Percentiles rank a stretch among this genome's conserved stretches.
Evolutionary conservation across 1,139 yeast genomes (phyloP).

Genomic region (Hyphopichia wangnamkhiaoensis): DNA sequence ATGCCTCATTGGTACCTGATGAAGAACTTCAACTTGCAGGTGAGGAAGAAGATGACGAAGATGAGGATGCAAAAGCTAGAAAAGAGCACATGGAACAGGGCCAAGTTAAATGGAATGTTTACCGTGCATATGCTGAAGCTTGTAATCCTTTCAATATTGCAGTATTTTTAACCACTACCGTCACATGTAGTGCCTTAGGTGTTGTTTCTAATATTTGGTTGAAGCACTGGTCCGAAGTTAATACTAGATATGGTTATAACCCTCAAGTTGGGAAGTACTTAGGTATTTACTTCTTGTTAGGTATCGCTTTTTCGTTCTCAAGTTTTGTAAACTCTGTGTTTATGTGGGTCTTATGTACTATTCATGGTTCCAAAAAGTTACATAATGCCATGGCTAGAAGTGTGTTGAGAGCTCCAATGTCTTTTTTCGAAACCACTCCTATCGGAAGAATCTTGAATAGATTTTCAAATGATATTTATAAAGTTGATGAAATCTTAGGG

Average conservation of each 20-base stretch:
- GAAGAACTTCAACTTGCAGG: conserved; percentile 36
- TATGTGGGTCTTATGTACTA: conserved; percentile 82
- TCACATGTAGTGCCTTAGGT: conserved; percentile 53
- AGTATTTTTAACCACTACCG: conserved; percentile 52
- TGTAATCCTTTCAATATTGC: conserved; percentile 75
- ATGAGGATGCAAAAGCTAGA: conserved; percentile 44
- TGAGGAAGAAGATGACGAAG: conserved; percentile 45
- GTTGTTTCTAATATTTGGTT: conserved; percentile 76
- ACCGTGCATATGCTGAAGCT: conserved; percentile 80
- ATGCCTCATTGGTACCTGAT: conserved; percentile 51
- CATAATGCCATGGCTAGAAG: conserved; percentile 79
- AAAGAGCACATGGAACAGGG: conserved; percentile 91
- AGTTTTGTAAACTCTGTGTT: conserved; percentile 67
- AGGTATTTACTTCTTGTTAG: conserved; percentile 74
- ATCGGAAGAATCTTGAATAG: conserved; percentile 92
- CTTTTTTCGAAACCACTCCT: conserved; percentile 96
- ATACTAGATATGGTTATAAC: conserved; percentile 66
- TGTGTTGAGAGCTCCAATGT: conserved; percentile 93
- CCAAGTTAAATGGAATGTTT: conserved; percentile 88
- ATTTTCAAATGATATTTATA: conserved; percentile 90
- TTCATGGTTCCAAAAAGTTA: conserved; percentile 75
- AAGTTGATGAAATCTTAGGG: conserved; percentile 85
- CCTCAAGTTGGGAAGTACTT: conserved; percentile 71
- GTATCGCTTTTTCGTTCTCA: conserved; percentile 61
- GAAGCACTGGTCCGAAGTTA: conserved; percentile 95